Evolutionary conservation across 1,139 yeast species (phyloP).

Genomic region (Meyerozyma elateridarum): DNA sequence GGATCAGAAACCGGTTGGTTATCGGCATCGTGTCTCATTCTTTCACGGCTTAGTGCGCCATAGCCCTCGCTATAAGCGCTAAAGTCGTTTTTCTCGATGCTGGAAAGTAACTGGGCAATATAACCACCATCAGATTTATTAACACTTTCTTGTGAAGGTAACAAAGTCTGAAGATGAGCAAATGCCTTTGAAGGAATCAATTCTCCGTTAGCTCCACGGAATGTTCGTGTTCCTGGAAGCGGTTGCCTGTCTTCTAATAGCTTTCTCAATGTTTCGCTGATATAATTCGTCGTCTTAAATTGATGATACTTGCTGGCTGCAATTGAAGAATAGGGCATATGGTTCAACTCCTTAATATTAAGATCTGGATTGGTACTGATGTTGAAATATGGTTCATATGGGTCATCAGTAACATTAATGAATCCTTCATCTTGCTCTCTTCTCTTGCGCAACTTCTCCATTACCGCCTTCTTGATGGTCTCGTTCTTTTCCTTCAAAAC

Average conservation of each 20-base stretch:
- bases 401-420: slow-evolving; percentile 85
- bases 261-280: slow-evolving; percentile 39
- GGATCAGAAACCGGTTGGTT: slow-evolving; percentile 45
- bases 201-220: slow-evolving; percentile 44
- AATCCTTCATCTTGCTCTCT: slow-evolving; percentile 67
- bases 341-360: slow-evolving; percentile 48
- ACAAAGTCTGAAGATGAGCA: slow-evolving; percentile 37
- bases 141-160: slow-evolving; percentile 25
- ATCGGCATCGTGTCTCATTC: slow-evolving; percentile 17
- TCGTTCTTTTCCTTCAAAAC: slow-evolving; percentile 72
- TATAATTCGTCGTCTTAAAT: slow-evolving; percentile 56
- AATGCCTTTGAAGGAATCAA: slow-evolving; percentile 40
- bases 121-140: slow-evolving; percentile 27
- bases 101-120: slow-evolving; percentile 39
- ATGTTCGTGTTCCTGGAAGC: slow-evolving; percentile 41
- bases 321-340: slow-evolving; percentile 77
- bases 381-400: slow-evolving; percentile 82
- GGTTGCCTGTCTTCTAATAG: slow-evolving; percentile 37
- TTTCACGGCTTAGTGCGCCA: slow-evolving; percentile 23
- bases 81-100: slow-evolving; percentile 42
- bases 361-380: slow-evolving; percentile 51
- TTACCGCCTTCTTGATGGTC: slow-evolving; percentile 74
- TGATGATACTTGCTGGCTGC: slow-evolving; percentile 69
- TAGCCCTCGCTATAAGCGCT: slow-evolving; percentile 44
- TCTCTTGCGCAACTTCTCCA: slow-evolving; percentile 74